phyloP scores from a whole-genome alignment of 768 basidiomycete species.

The Rhizopogon vulgaris region DNA sequence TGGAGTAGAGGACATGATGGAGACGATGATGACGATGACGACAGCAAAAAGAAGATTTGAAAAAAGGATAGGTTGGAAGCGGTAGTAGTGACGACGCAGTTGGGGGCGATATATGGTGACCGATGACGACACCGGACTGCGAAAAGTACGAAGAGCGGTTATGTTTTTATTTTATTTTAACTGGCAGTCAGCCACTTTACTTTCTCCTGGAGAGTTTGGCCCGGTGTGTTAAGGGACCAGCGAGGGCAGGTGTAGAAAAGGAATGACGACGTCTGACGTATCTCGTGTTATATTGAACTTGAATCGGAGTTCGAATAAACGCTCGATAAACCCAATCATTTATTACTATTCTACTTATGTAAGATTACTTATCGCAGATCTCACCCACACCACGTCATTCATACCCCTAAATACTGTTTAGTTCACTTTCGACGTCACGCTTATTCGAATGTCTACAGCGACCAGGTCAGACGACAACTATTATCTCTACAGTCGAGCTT shows the following conservation, averaged over 20 bases:
- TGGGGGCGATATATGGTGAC: not conserved
- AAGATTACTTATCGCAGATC: slow-evolving; percentile 27
- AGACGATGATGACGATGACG: slow-evolving; percentile 13
- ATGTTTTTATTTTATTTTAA: not conserved
- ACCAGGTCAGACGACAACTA: not conserved
- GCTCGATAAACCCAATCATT: slow-evolving; percentile 2
- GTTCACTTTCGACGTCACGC: not conserved
- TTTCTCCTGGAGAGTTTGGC: slow-evolving; percentile 16
- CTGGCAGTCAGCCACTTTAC: slow-evolving; percentile 13
- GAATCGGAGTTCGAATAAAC: slow-evolving; percentile 33
- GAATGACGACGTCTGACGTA: slow-evolving; percentile 40
- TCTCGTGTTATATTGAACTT: slow-evolving; percentile 35
- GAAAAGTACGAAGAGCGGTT: slow-evolving; percentile 1
- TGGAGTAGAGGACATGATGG: slow-evolving; percentile 20
- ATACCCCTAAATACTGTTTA: not conserved
- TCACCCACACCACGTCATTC: slow-evolving; percentile 25
- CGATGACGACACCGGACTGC: slow-evolving; percentile 21
- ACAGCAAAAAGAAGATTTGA: not conserved
- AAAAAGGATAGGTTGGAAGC: not conserved
- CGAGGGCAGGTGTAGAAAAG: slow-evolving; percentile 20
- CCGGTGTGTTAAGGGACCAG: too few species aligned
- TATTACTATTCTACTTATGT: not conserved
- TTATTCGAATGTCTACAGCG: not conserved
- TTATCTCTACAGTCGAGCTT: too few species aligned
- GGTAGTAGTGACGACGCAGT: too few species aligned